phyloP scores from a whole-genome alignment of 2,329 filamentous ascomycete species.

The Fusarium pseudocircinatum region DNA sequence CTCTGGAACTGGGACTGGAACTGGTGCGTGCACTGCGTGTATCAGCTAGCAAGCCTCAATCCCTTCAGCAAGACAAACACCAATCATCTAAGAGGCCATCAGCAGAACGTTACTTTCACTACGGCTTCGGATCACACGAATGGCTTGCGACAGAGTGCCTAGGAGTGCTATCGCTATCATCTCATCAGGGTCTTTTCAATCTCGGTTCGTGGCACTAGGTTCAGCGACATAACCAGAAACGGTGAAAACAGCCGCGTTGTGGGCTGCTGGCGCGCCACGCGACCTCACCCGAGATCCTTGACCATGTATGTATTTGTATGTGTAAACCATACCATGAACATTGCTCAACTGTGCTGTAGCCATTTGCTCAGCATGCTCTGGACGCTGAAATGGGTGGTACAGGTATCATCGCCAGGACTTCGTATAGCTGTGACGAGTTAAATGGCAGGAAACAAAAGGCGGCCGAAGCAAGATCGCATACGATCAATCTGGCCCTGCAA shows the following conservation, averaged over 20 bases:
- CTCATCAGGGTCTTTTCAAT: slow-evolving; percentile 22
- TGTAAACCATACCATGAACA: background rate
- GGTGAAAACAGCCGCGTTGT: slow-evolving; percentile 27
- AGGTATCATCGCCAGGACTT: slow-evolving; percentile 1
- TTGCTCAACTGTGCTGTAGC: slow-evolving; percentile 4
- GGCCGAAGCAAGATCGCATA: background rate
- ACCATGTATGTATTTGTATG: slow-evolving; percentile 6
- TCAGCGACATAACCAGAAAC: slow-evolving; percentile 31
- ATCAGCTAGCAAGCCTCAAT: slow-evolving; percentile 27
- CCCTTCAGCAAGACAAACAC: background rate
- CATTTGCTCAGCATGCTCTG: slow-evolving; percentile 12
- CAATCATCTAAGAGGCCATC: background rate
- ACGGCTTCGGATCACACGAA: slow-evolving; percentile 4
- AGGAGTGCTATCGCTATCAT: slow-evolving; percentile 21
- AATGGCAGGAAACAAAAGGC: slow-evolving; percentile 14
- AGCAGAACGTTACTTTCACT: background rate
- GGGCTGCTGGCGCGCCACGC: slow-evolving; percentile 17
- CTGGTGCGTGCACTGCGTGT: background rate
- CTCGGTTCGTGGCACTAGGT: slow-evolving; percentile 26
- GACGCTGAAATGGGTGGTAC: background rate
- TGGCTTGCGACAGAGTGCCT: background rate
- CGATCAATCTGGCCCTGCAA: background rate
- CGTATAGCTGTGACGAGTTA: slow-evolving; percentile 15
- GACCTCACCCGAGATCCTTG: slow-evolving; percentile 29
- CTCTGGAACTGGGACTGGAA: background rate